Conservation (phyloP, 257 asterid species). For the Henckelia pumila region DNA sequence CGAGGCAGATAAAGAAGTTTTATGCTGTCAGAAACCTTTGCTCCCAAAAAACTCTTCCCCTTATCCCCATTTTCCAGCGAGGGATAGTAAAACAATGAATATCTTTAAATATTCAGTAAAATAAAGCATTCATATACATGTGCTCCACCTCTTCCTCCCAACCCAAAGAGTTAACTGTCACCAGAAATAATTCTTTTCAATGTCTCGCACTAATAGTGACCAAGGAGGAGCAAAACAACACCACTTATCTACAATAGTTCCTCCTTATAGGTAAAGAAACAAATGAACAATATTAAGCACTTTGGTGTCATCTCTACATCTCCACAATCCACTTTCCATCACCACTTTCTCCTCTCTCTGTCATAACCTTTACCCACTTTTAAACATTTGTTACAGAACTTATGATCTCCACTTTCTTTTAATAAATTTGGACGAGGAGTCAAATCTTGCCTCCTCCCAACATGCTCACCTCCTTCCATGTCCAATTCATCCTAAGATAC, state of each 20-base stretch:
- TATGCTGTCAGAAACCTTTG: neutral
- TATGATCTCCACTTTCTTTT: neutral
- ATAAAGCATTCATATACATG: neutral
- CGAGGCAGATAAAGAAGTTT: neutral
- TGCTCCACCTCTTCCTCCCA: neutral
- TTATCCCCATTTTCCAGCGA: neutral
- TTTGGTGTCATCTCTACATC: neutral
- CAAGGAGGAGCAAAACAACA: neutral
- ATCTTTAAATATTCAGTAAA: neutral
- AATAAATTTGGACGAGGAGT: constrained; percentile 3
- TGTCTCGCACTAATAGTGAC: neutral
- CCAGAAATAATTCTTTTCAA: neutral
- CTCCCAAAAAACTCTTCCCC: neutral
- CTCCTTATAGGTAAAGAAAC: neutral
- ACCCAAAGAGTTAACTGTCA: neutral
- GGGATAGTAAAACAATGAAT: neutral
- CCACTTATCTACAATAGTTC: neutral
- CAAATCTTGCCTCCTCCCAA: neutral
- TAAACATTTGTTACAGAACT: constrained; percentile 13
- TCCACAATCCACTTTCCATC: neutral
- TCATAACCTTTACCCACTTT: neutral
- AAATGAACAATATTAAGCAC: neutral
- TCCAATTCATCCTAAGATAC: neutral
- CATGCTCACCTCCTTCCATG: constrained; percentile 11
- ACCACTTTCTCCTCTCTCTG: neutral